A percentile compares a stretch with the other conserved stretches of the same genome.
These are phyloP conservation scores for Claviceps quebecensis DNA, from an alignment of 2,329 filamentous ascomycete species.

Conservation along the genomic window DNA sequence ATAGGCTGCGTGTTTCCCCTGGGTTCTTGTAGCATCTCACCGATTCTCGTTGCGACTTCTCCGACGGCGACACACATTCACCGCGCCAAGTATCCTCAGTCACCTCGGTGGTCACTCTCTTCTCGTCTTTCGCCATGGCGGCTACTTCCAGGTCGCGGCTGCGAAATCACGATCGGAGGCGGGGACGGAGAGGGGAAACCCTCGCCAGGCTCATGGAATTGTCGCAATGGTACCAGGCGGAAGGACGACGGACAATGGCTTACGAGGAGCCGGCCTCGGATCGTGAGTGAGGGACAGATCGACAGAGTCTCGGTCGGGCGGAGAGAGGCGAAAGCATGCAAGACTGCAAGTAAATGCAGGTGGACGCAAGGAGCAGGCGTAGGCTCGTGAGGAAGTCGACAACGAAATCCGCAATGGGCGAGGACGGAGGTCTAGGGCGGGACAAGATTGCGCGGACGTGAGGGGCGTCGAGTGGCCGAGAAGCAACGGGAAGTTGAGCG, in stretches of 20 bases:
- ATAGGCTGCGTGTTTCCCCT: background rate
- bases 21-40: slow-evolving; percentile 2
- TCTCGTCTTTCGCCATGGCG: slow-evolving; percentile 19
- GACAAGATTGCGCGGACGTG: too few relatives aligned
- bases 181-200: slow-evolving; percentile 6
- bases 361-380: background rate
- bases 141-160: background rate
- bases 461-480: too few relatives aligned
- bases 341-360: background rate
- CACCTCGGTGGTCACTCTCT: slow-evolving; percentile 12
- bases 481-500: too few relatives aligned
- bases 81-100: slow-evolving; percentile 9
- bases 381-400: too few relatives aligned
- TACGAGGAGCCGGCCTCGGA: background rate
- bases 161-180: background rate
- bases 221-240: slow-evolving; percentile 8
- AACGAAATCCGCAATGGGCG: background rate
- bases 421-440: background rate
- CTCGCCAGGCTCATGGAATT: slow-evolving; percentile 4
- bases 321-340: background rate
- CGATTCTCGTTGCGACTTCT: slow-evolving; percentile 7
- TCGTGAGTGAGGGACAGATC: background rate
- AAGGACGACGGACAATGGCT: background rate
- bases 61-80: slow-evolving; percentile 6
- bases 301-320: background rate